These are phyloP conservation scores for Russula vinacea DNA, from an alignment of 768 basidiomycete species.

Conservation along the genomic window DNA sequence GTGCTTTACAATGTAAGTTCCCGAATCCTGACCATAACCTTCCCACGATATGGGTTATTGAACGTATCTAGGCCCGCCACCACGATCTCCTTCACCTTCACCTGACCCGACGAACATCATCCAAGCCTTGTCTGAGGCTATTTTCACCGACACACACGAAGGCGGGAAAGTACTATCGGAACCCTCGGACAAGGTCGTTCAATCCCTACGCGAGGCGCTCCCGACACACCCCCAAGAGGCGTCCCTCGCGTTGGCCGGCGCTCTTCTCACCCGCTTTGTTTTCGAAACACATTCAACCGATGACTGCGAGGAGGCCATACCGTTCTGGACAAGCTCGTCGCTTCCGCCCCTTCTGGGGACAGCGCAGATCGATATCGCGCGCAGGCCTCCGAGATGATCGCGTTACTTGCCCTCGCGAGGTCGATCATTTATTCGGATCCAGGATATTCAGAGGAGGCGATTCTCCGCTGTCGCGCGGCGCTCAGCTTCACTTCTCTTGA, in stretches of 20 bases:
- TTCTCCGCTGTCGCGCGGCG: background rate
- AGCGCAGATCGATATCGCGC: background rate
- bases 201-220: conserved; percentile 3
- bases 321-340: background rate
- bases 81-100: background rate
- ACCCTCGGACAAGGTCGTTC: background rate
- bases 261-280: conserved; percentile 3
- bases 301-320: conserved; percentile 15
- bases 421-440: background rate
- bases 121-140: background rate
- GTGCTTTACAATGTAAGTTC: background rate
- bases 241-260: background rate
- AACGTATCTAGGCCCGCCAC: background rate
- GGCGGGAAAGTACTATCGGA: background rate
- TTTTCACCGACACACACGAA: background rate
- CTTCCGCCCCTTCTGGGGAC: background rate
- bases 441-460: conserved; percentile 5
- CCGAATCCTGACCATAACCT: background rate
- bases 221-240: background rate
- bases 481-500: background rate
- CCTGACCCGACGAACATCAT: background rate
- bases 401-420: background rate
- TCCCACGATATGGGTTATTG: background rate
- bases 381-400: background rate
- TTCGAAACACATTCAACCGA: conserved; percentile 1